Conservation (phyloP, 2,329 filamentous ascomycete species). For the Ophiostoma himal-ulmi region DNA sequence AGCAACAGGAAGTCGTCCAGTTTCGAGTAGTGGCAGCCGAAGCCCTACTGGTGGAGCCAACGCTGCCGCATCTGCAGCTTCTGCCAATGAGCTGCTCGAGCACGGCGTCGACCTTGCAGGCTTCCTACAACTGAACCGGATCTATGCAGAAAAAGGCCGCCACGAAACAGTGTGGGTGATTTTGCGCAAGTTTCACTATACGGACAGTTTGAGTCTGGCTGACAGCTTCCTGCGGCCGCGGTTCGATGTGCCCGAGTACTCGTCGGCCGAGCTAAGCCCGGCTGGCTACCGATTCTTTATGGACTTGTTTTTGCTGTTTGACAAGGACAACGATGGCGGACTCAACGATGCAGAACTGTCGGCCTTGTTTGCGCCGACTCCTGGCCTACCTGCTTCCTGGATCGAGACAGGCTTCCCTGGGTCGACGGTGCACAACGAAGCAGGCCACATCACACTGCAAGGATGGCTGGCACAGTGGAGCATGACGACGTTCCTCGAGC, state of each 20-base stretch:
- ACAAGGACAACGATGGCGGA: constrained; percentile 96
- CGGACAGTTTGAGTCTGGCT: constrained; percentile 85
- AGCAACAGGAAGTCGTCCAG: constrained; percentile 15
- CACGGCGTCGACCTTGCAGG: constrained; percentile 74
- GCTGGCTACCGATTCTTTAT: constrained; percentile 93
- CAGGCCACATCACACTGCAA: constrained; percentile 89
- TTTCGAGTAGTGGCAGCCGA: constrained; percentile 18
- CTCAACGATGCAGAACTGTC: constrained; percentile 79
- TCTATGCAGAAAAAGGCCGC: constrained; percentile 94
- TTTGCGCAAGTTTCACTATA: constrained; percentile 89
- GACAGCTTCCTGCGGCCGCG: constrained; percentile 89
- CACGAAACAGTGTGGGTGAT: constrained; percentile 99
- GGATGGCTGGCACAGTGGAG: constrained; percentile 99
- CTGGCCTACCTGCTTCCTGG: constrained; percentile 83
- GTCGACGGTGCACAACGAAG: constrained; percentile 91
- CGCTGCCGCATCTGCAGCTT: background rate
- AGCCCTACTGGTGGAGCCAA: background rate
- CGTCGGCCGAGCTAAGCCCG: constrained; percentile 89
- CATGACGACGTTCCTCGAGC: constrained; percentile 97
- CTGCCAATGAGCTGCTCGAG: constrained; percentile 31
- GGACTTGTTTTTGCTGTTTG: constrained; percentile 88
- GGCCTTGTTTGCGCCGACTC: constrained; percentile 86
- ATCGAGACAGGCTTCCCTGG: constrained; percentile 82
- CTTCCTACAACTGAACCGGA: constrained; percentile 86
- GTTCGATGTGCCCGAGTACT: constrained; percentile 87